These are phyloP conservation scores for Marchantia paleacea DNA, from an alignment of 225 moss, liverwort and hornwort genomes.

Conservation along the genomic window DNA sequence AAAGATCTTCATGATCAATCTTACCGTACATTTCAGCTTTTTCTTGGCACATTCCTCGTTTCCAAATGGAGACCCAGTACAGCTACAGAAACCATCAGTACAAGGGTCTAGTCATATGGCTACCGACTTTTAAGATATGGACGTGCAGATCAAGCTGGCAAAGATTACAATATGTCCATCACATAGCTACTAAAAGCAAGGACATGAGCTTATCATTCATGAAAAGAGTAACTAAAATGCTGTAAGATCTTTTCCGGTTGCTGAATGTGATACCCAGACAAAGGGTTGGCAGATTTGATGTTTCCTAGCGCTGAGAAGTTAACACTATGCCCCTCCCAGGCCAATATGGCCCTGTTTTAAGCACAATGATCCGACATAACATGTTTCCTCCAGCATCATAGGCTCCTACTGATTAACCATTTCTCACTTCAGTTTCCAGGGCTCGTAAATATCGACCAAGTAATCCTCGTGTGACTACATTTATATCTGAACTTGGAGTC, in stretches of 20 bases:
- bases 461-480: constrained; percentile 7
- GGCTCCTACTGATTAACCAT: constrained; percentile 8
- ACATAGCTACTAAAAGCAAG: constrained; percentile 13
- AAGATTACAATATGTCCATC: not conserved
- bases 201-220: constrained; percentile 20
- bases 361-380: constrained; percentile 7
- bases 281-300: constrained; percentile 13
- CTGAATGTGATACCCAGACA: constrained; percentile 21
- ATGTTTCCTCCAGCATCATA: constrained; percentile 15
- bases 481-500: constrained; percentile 25
- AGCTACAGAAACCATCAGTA: too few species aligned
- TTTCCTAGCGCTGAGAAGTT: constrained; percentile 7
- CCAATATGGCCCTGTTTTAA: constrained; percentile 26
- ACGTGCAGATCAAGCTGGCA: not conserved
- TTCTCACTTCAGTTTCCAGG: not conserved
- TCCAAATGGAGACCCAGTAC: not conserved
- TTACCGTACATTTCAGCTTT: not conserved
- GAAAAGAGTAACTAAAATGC: not conserved
- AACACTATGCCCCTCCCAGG: constrained; percentile 10
- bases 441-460: not conserved
- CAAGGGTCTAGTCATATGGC: constrained; percentile 4
- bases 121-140: not conserved
- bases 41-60: not conserved
- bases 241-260: constrained; percentile 7
- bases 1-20: not conserved